These are phyloP conservation scores for Phoma sp. DNA, from an alignment of 2,329 filamentous ascomycete species.

Conservation along the genomic window DNA sequence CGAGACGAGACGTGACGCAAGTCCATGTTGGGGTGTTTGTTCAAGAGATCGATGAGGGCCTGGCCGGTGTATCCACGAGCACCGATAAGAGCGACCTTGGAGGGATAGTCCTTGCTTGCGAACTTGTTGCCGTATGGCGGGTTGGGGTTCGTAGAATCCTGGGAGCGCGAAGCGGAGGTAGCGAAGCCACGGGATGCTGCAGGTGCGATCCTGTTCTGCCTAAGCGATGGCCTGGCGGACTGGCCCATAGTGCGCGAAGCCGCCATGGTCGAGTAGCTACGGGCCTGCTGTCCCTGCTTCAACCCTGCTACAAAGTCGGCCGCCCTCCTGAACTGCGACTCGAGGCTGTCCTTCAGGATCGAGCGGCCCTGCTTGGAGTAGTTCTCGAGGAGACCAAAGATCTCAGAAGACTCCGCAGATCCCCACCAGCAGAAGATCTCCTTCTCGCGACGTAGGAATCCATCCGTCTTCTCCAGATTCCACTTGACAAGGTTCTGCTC, in stretches of 20 bases:
- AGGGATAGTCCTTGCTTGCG: slow-evolving; percentile 77
- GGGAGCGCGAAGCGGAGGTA: slow-evolving; percentile 52
- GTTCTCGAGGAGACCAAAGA: slow-evolving; percentile 81
- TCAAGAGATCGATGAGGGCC: slow-evolving; percentile 84
- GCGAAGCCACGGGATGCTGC: slow-evolving; percentile 59
- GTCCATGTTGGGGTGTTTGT: slow-evolving; percentile 87
- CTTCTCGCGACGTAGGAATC: slow-evolving; percentile 82
- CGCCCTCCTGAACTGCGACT: slow-evolving; percentile 80
- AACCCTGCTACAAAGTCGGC: slow-evolving; percentile 71
- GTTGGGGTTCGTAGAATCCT: slow-evolving; percentile 77
- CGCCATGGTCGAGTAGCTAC: slow-evolving; percentile 64
- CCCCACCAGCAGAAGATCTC: slow-evolving; percentile 98
- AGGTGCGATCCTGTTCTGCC: slow-evolving; percentile 42
- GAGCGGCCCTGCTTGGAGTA: slow-evolving; percentile 82
- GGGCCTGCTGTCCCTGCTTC: slow-evolving; percentile 66
- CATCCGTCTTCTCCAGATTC: slow-evolving; percentile 98
- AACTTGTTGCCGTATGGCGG: slow-evolving; percentile 89
- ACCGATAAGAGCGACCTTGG: slow-evolving; percentile 85
- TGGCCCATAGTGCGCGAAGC: slow-evolving; percentile 46
- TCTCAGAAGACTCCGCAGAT: slow-evolving; percentile 79
- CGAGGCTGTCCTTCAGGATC: slow-evolving; percentile 89
- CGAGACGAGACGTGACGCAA: slow-evolving; percentile 91
- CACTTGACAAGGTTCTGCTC: slow-evolving; percentile 91
- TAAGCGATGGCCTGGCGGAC: slow-evolving; percentile 34
- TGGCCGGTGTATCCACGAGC: slow-evolving; percentile 94